These are phyloP conservation scores for Carallia brachiata DNA, from an alignment of 345 rosid genomes.

Conservation along the genomic window DNA sequence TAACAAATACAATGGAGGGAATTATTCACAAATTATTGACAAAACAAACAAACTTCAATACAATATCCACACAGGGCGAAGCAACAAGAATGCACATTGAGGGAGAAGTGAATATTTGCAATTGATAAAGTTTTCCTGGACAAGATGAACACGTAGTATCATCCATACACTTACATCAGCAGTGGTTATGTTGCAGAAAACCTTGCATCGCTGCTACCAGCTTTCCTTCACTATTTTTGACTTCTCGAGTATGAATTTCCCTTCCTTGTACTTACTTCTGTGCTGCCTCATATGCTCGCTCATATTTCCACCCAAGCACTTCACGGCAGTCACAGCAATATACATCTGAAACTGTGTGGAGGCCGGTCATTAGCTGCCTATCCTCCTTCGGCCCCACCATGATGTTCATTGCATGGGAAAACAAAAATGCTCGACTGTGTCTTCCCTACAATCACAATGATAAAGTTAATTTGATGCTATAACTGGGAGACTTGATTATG, in stretches of 20 bases:
- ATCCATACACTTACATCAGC: conserved; percentile 19
- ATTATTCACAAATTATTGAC: conserved; percentile 30
- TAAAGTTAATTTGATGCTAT: background rate
- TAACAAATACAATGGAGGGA: background rate
- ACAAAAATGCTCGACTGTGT: conserved; percentile 25
- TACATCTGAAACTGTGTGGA: conserved; percentile 25
- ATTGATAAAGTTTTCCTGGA: conserved; percentile 16
- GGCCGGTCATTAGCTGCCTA: conserved; percentile 25
- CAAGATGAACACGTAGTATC: conserved; percentile 23
- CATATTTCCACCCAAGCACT: conserved; percentile 30
- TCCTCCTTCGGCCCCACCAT: conserved; percentile 21
- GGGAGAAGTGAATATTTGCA: conserved; percentile 19
- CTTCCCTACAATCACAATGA: conserved; percentile 42
- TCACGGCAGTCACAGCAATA: conserved; percentile 19
- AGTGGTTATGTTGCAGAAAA: conserved; percentile 20
- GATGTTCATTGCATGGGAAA: conserved; percentile 23
- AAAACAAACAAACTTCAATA: conserved; percentile 19
- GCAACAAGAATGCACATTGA: conserved; percentile 17
- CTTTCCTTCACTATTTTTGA: conserved; percentile 32
- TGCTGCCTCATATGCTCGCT: conserved; percentile 32
- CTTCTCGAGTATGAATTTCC: conserved; percentile 26
- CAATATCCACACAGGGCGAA: conserved; percentile 25
- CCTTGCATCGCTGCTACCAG: conserved; percentile 18
- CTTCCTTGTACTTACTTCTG: conserved; percentile 26
- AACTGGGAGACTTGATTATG: background rate